Percentiles rank a stretch among this genome's conserved stretches.
Evolutionary conservation across 1,284 basidiomycete species (phyloP).

Genomic region (Peniophora sp.): DNA sequence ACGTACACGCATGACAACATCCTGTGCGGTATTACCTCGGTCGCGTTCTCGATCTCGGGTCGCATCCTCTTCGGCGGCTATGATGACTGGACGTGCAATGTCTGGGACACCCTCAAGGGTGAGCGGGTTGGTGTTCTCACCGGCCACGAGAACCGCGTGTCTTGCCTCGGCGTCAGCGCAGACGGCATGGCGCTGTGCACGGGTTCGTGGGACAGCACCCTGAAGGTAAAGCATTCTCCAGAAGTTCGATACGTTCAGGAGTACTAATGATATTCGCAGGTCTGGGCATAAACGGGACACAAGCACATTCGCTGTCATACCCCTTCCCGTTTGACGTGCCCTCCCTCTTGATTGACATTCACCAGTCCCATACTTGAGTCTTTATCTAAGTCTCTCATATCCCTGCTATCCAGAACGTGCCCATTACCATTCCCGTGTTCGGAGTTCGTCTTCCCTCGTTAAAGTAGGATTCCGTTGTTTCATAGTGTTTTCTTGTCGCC

Average conservation of each 20-base stretch:
- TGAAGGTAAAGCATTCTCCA: slow-evolving; percentile 61
- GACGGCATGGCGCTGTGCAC: slow-evolving; percentile 99
- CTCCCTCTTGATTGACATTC: too few species aligned
- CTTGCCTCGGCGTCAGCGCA: slow-evolving; percentile 90
- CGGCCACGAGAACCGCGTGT: slow-evolving; percentile 96
- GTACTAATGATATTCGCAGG: slow-evolving; percentile 18
- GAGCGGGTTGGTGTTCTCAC: slow-evolving; percentile 95
- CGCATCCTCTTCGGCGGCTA: slow-evolving; percentile 97
- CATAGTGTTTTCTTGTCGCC: too few species aligned
- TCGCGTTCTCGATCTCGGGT: slow-evolving; percentile 95
- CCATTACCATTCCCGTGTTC: too few species aligned
- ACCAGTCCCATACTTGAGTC: too few species aligned
- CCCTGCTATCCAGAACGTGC: too few species aligned
- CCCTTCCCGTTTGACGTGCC: too few species aligned
- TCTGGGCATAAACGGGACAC: slow-evolving; percentile 30
- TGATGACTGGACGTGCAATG: slow-evolving; percentile 99
- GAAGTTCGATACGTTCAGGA: background rate
- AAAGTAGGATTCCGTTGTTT: too few species aligned
- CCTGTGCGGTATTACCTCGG: slow-evolving; percentile 96
- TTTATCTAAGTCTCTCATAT: too few species aligned
- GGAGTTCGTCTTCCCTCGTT: too few species aligned
- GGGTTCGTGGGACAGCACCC: slow-evolving; percentile 94
- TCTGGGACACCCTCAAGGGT: slow-evolving; percentile 98
- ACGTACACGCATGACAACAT: slow-evolving; percentile 98
- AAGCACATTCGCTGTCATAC: too few species aligned